These are phyloP conservation scores for Prinsepia uniflora DNA, from an alignment of 306 rosid genomes.

Conservation along the genomic window DNA sequence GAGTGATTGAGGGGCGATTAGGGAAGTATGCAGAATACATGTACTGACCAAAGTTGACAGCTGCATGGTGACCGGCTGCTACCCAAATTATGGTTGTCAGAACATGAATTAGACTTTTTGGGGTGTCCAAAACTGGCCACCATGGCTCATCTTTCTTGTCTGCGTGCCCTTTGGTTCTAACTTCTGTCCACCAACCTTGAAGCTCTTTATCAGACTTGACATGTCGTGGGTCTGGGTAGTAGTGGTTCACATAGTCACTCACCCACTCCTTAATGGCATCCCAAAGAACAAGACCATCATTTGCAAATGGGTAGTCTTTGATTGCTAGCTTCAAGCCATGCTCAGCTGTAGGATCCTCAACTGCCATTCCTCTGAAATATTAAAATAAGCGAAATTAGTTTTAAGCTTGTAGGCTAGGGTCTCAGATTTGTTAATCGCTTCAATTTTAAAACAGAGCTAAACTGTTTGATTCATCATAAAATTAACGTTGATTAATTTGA, in stretches of 20 bases:
- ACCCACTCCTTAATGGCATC: constrained; percentile 34
- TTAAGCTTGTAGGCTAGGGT: too few relatives aligned
- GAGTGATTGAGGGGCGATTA: constrained; percentile 34
- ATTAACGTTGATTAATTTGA: too few relatives aligned
- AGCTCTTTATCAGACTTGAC: constrained; percentile 30
- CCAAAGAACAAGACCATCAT: constrained; percentile 40
- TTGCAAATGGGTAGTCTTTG: constrained; percentile 42
- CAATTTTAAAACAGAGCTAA: too few relatives aligned
- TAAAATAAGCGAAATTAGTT: background rate
- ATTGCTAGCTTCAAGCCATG: constrained; percentile 39
- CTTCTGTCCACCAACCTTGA: constrained; percentile 47
- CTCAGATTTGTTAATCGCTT: too few relatives aligned
- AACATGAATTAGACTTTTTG: constrained; percentile 22
- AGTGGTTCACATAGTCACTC: constrained; percentile 33
- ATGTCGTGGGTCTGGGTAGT: constrained; percentile 23
- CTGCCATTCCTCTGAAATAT: constrained; percentile 40
- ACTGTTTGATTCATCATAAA: too few relatives aligned
- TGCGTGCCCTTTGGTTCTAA: constrained; percentile 35
- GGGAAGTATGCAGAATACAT: constrained; percentile 37
- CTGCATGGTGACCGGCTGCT: constrained; percentile 37
- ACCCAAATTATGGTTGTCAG: constrained; percentile 36
- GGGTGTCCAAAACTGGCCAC: constrained; percentile 34
- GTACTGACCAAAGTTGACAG: constrained; percentile 41
- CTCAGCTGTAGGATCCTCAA: constrained; percentile 34
- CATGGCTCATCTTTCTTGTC: constrained; percentile 44